Percentiles rank a stretch among this genome's conserved stretches.
phyloP scores from a whole-genome alignment of 1,284 basidiomycete genomes.

The Sanghuangporus sanghuang region DNA sequence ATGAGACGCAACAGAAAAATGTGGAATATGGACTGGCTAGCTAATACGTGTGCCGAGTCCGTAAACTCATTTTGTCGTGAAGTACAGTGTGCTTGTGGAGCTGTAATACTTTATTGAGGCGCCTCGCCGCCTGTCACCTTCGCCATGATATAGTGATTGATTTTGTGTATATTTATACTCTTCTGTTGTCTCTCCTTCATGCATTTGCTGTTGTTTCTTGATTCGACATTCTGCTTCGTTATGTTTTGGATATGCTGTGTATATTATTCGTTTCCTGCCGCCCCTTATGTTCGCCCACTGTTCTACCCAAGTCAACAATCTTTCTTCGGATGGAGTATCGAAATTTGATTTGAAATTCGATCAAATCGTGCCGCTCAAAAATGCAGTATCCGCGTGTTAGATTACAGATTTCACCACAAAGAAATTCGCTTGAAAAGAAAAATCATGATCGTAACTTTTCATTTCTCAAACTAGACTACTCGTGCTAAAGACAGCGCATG shows the following conservation, averaged over 20 bases:
- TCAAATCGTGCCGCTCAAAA: not conserved
- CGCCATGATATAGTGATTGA: not conserved
- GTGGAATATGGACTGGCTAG: conserved; percentile 2
- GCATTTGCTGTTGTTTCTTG: not conserved
- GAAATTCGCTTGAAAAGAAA: not conserved
- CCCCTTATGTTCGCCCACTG: too few species aligned
- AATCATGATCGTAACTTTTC: conserved; percentile 3
- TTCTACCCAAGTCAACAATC: too few species aligned
- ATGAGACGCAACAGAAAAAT: conserved; percentile 2
- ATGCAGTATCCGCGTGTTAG: not conserved
- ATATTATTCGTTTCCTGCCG: not conserved
- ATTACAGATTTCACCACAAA: not conserved
- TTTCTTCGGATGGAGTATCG: too few species aligned
- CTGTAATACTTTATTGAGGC: not conserved
- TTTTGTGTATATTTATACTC: not conserved
- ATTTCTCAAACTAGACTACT: conserved; percentile 2
- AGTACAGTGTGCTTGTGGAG: not conserved
- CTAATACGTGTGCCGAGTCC: not conserved
- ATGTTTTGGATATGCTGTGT: not conserved
- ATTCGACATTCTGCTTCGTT: not conserved
- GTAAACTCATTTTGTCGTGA: not conserved
- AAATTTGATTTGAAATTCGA: not conserved
- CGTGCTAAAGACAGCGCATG: not conserved
- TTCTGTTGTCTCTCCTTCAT: not conserved
- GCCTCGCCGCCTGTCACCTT: not conserved